phyloP scores from a whole-genome alignment of 1,284 basidiomycete species.

The Microstroma glucosiphilum region DNA sequence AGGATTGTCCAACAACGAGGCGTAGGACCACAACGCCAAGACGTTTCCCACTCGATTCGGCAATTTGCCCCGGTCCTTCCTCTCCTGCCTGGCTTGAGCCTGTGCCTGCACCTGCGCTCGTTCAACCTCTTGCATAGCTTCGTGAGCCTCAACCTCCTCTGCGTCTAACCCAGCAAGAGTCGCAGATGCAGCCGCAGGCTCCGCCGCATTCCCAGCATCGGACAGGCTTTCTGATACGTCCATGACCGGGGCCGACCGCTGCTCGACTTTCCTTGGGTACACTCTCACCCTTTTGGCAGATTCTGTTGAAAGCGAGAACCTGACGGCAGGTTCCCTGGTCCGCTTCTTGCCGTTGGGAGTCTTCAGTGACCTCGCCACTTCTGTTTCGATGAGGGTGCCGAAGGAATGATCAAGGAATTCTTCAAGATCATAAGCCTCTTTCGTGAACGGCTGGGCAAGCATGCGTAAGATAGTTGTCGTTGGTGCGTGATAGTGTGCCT shows the following conservation, averaged over 20 bases:
- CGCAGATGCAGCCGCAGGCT: not conserved
- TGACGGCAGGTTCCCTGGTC: not conserved
- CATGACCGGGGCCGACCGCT: not conserved
- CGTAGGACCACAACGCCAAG: not conserved
- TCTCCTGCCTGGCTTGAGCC: not conserved
- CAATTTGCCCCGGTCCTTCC: not conserved
- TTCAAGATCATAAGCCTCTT: constrained; percentile 80
- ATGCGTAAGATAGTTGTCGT: constrained; percentile 79
- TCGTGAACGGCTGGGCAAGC: constrained; percentile 86
- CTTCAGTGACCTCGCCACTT: not conserved
- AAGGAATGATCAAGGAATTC: constrained; percentile 97
- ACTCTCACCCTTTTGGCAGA: not conserved
- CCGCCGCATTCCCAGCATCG: not conserved
- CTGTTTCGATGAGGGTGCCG: constrained; percentile 63
- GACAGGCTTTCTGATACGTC: not conserved
- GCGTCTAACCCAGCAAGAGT: not conserved
- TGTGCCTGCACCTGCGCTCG: constrained; percentile 2
- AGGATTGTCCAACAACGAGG: not conserved
- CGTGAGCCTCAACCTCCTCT: constrained; percentile 2
- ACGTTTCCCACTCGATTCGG: not conserved
- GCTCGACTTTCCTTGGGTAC: not conserved
- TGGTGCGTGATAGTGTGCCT: constrained; percentile 74
- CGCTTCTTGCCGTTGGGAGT: not conserved
- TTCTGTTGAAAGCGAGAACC: not conserved
- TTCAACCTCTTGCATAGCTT: constrained; percentile 1